phyloP scores from a whole-genome alignment of 352 stramenopile species.

The Peronospora destructor region DNA sequence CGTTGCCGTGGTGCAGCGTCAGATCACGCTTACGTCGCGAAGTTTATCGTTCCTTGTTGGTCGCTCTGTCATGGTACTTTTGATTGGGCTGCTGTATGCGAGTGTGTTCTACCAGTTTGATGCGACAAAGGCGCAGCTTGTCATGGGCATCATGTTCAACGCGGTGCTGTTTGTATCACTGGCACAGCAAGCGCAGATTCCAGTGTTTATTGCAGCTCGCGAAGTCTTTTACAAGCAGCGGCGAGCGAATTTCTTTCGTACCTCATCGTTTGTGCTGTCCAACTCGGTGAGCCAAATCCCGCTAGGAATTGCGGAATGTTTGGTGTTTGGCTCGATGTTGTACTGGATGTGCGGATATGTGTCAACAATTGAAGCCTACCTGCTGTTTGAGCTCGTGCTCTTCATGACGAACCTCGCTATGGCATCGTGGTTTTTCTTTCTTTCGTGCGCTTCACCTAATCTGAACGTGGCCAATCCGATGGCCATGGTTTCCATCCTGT shows the following conservation, averaged over 20 bases:
- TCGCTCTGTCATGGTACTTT: slow-evolving; percentile 11
- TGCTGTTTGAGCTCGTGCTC: slow-evolving; percentile 14
- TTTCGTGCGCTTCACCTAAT: slow-evolving; percentile 11
- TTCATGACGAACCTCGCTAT: slow-evolving; percentile 10
- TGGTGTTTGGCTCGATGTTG: slow-evolving; percentile 9
- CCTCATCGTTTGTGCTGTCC: slow-evolving; percentile 16
- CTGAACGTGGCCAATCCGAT: slow-evolving; percentile 14
- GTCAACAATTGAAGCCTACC: slow-evolving; percentile 7
- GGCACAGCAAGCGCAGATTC: slow-evolving; percentile 8
- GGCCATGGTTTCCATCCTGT: neutral
- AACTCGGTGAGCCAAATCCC: slow-evolving; percentile 10
- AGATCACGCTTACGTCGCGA: slow-evolving; percentile 3
- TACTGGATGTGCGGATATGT: slow-evolving; percentile 28
- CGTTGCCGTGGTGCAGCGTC: neutral
- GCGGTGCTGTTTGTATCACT: slow-evolving; percentile 12
- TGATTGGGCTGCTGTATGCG: slow-evolving; percentile 15
- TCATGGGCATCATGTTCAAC: slow-evolving; percentile 18
- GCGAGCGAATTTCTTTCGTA: slow-evolving; percentile 13
- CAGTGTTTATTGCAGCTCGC: slow-evolving; percentile 7
- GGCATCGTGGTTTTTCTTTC: slow-evolving; percentile 16
- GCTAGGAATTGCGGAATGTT: slow-evolving; percentile 10
- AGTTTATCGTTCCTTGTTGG: neutral
- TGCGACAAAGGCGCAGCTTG: slow-evolving; percentile 8
- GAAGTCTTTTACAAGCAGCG: too few species aligned
- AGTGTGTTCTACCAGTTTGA: slow-evolving; percentile 22